Percentiles rank a stretch among this genome's conserved stretches.
phyloP scores from a whole-genome alignment of 176 grass and related monocot species.

The Microstegium vimineum region DNA sequence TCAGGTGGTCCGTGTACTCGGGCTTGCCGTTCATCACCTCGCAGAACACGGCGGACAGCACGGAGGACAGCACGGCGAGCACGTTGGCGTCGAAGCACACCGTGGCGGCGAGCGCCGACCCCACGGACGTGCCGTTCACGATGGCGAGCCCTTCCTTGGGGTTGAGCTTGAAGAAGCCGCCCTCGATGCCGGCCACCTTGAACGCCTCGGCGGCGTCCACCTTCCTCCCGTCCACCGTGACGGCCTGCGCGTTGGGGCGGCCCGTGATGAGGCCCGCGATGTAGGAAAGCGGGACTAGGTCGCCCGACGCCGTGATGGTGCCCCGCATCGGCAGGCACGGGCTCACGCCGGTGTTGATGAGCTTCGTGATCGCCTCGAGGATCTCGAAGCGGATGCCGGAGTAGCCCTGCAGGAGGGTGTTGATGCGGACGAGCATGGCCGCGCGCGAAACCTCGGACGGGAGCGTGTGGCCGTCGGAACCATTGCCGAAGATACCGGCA shows the following conservation, averaged over 20 bases:
- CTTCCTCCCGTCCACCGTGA: constrained; percentile 48
- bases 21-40: constrained; percentile 90
- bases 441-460: constrained; percentile 47
- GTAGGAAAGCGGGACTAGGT: constrained; percentile 56
- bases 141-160: constrained; percentile 85
- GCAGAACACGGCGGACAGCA: constrained; percentile 66
- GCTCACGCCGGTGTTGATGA: constrained; percentile 47
- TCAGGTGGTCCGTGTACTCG: constrained; percentile 51
- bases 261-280: constrained; percentile 55
- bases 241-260: constrained; percentile 51
- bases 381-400: constrained; percentile 73
- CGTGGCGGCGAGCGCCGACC: constrained; percentile 56
- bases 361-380: constrained; percentile 53
- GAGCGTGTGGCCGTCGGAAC: constrained; percentile 40
- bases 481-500: constrained; percentile 62
- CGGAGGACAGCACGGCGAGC: constrained; percentile 56
- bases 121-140: constrained; percentile 78
- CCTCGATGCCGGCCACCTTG: constrained; percentile 50
- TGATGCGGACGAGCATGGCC: constrained; percentile 65
- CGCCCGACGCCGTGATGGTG: constrained; percentile 57
- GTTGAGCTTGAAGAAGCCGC: constrained; percentile 68
- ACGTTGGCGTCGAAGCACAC: constrained; percentile 70
- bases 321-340: constrained; percentile 58
- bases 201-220: constrained; percentile 65
- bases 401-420: constrained; percentile 62